phyloP scores from a whole-genome alignment of 2,329 filamentous ascomycete species.

The Bipolaris victoriae region DNA sequence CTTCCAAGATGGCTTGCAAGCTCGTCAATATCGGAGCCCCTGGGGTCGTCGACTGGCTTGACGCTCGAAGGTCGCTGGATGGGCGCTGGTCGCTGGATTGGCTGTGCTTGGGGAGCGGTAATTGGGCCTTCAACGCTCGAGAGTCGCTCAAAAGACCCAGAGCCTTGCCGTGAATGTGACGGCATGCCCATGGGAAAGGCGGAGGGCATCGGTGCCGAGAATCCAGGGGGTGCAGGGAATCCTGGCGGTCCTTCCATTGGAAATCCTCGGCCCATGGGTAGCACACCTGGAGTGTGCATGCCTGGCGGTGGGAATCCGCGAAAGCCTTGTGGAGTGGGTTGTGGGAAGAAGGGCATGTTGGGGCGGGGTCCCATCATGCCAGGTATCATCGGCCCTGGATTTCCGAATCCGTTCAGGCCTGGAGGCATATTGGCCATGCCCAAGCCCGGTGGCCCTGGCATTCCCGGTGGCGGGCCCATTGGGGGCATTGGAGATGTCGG shows the following conservation, averaged over 20 bases:
- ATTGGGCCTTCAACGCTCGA: slow-evolving; percentile 64
- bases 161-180: slow-evolving; percentile 77
- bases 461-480: slow-evolving; percentile 62
- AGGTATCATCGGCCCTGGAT: slow-evolving; percentile 60
- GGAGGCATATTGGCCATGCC: slow-evolving; percentile 55
- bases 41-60: slow-evolving; percentile 61
- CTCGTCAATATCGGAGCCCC: slow-evolving; percentile 64
- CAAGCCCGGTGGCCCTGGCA: slow-evolving; percentile 61
- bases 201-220: slow-evolving; percentile 41
- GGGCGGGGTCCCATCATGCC: slow-evolving; percentile 62
- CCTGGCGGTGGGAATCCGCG: slow-evolving; percentile 64
- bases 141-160: slow-evolving; percentile 63
- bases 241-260: slow-evolving; percentile 59
- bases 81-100: slow-evolving; percentile 81
- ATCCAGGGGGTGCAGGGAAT: slow-evolving; percentile 50
- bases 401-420: slow-evolving; percentile 57
- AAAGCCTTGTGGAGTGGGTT: slow-evolving; percentile 59
- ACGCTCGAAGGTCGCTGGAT: slow-evolving; percentile 86
- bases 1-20: slow-evolving; percentile 84
- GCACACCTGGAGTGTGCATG: slow-evolving; percentile 61
- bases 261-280: slow-evolving; percentile 64
- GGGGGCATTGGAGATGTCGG: slow-evolving; percentile 69
- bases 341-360: slow-evolving; percentile 62
- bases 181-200: slow-evolving; percentile 53
- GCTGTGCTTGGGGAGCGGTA: slow-evolving; percentile 63